Conservation (phyloP, 2,329 filamentous ascomycete genomes). For the Helicocarpus griseus region DNA sequence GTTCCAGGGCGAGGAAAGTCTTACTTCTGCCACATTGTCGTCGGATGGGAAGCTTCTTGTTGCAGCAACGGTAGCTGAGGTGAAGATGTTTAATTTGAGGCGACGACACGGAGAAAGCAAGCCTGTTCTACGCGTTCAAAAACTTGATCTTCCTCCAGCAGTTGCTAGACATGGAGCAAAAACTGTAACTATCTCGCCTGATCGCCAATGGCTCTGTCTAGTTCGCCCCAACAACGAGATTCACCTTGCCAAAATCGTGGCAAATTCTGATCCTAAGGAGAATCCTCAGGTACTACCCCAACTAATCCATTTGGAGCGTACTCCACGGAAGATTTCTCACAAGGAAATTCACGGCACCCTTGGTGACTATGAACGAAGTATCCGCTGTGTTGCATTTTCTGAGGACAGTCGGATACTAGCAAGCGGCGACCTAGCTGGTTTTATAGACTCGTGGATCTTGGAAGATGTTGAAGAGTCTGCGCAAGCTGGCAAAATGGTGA, state of each 20-base stretch:
- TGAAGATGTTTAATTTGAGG: constrained; percentile 67
- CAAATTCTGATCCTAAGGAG: constrained; percentile 30
- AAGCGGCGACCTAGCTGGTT: constrained; percentile 71
- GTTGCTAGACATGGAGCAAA: constrained; percentile 57
- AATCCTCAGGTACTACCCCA: constrained; percentile 37
- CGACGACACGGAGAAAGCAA: constrained; percentile 42
- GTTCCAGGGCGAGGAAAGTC: constrained; percentile 65
- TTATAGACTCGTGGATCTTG: constrained; percentile 77
- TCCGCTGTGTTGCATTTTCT: constrained; percentile 69
- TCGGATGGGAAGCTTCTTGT: constrained; percentile 61
- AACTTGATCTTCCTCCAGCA: constrained; percentile 53
- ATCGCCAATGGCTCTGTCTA: constrained; percentile 36
- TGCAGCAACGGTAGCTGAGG: constrained; percentile 62
- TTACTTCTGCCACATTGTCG: constrained; percentile 65
- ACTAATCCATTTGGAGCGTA: constrained; percentile 30
- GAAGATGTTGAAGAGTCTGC: constrained; percentile 45
- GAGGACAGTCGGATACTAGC: constrained; percentile 70
- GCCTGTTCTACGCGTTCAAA: constrained; percentile 59
- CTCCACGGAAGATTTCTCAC: constrained; percentile 22
- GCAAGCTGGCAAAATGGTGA: constrained; percentile 26
- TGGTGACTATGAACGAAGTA: constrained; percentile 65
- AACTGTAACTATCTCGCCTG: constrained; percentile 45
- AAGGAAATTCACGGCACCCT: constrained; percentile 54
- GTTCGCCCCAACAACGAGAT: constrained; percentile 54
- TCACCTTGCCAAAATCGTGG: constrained; percentile 41